These are phyloP conservation scores for Globisporangium takayamanum DNA, from an alignment of 352 stramenopile genomes.

Conservation along the genomic window DNA sequence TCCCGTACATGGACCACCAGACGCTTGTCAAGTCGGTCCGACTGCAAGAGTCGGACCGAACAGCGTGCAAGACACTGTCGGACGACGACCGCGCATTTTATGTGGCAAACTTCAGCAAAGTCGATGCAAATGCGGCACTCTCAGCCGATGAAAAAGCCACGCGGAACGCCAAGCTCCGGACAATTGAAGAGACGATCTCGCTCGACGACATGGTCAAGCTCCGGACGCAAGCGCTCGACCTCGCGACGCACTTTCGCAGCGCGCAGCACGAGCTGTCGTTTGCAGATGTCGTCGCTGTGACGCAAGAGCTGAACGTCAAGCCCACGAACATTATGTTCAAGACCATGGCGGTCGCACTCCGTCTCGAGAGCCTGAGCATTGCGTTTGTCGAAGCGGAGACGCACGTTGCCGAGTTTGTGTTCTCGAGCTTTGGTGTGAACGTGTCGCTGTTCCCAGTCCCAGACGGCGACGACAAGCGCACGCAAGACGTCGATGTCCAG, in stretches of 20 bases:
- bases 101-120: slow-evolving; percentile 36
- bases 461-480: slow-evolving; percentile 36
- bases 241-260: slow-evolving; percentile 36
- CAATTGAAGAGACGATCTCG: slow-evolving; percentile 36
- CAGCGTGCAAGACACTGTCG: slow-evolving; percentile 26
- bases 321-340: slow-evolving; percentile 49
- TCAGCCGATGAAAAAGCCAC: slow-evolving; percentile 38
- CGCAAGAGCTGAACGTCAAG: slow-evolving; percentile 34
- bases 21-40: slow-evolving; percentile 45
- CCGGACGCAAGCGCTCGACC: slow-evolving; percentile 27
- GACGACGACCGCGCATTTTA: slow-evolving; percentile 52
- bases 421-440: slow-evolving; percentile 45
- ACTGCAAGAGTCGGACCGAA: slow-evolving; percentile 34
- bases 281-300: slow-evolving; percentile 27
- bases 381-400: slow-evolving; percentile 31
- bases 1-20: slow-evolving; percentile 52
- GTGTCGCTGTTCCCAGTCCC: slow-evolving; percentile 32
- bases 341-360: slow-evolving; percentile 41
- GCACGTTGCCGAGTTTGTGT: slow-evolving; percentile 45
- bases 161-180: slow-evolving; percentile 25
- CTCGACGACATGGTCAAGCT: slow-evolving; percentile 45
- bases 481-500: slow-evolving; percentile 41
- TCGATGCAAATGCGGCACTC: slow-evolving; percentile 35
- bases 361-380: slow-evolving; percentile 50
- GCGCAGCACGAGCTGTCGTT: slow-evolving; percentile 36